Evolutionary conservation across 257 asterid species (phyloP).

Genomic region (Apocynum venetum): DNA sequence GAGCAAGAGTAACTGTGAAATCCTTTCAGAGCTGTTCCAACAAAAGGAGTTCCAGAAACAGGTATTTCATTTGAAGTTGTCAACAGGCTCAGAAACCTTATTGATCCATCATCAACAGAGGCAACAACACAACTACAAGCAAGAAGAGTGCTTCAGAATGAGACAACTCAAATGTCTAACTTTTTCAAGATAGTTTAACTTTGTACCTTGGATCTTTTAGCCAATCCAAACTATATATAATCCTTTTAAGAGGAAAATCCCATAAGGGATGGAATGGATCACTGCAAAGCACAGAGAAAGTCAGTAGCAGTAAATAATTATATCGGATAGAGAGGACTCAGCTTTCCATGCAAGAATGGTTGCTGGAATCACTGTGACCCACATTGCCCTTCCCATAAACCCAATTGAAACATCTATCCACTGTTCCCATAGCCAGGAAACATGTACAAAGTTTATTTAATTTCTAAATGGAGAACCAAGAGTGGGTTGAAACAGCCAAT

Average conservation of each 20-base stretch:
- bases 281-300: conserved; percentile 36
- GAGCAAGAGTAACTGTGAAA: conserved; percentile 59
- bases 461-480: not conserved
- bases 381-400: not conserved
- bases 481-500: not conserved
- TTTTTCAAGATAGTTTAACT: conserved; percentile 11
- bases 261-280: conserved; percentile 90
- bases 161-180: conserved; percentile 7
- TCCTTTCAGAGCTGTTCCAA: conserved; percentile 43
- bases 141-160: not conserved
- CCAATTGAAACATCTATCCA: not conserved
- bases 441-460: not conserved
- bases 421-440: not conserved
- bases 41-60: conserved; percentile 48
- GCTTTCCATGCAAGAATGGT: not conserved
- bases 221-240: conserved; percentile 70
- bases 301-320: not conserved
- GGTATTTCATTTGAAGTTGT: conserved; percentile 60
- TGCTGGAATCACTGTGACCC: not conserved
- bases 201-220: conserved; percentile 72
- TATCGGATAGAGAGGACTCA: not conserved
- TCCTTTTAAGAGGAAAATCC: conserved; percentile 50
- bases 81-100: conserved; percentile 63
- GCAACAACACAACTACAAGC: conserved; percentile 59
- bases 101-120: conserved; percentile 69